Evolutionary conservation across 208 protist species (phyloP).

Genomic region (Naegleria fowleri): DNA sequence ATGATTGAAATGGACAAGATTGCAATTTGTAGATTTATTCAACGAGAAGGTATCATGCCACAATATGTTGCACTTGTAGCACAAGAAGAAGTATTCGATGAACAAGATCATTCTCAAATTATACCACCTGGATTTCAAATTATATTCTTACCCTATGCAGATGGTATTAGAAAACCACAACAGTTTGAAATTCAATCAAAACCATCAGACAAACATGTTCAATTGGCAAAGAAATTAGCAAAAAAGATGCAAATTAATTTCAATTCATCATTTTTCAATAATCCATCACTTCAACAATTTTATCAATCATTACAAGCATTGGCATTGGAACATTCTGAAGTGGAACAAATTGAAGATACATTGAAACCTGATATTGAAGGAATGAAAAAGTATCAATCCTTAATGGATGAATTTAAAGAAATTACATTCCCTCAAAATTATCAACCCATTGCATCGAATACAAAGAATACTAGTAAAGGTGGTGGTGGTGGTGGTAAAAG

Average conservation of each 20-base stretch:
- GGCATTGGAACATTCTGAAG: slow-evolving; percentile 38
- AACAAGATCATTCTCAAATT: not conserved
- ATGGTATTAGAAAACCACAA: slow-evolving; percentile 55
- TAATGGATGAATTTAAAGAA: slow-evolving; percentile 22
- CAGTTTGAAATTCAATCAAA: not conserved
- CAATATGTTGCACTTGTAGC: slow-evolving; percentile 66
- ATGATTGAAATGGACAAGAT: slow-evolving; percentile 53
- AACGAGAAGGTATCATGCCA: slow-evolving; percentile 42
- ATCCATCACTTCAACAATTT: slow-evolving; percentile 63
- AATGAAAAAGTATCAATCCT: slow-evolving; percentile 20
- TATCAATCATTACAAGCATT: slow-evolving; percentile 54
- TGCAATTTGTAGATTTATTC: slow-evolving; percentile 61
- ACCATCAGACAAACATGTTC: slow-evolving; percentile 13
- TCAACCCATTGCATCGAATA: not conserved
- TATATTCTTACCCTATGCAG: slow-evolving; percentile 68
- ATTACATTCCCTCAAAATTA: slow-evolving; percentile 12
- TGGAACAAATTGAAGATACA: slow-evolving; percentile 25
- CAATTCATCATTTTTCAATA: slow-evolving; percentile 54
- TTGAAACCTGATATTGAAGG: slow-evolving; percentile 33
- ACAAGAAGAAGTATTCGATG: slow-evolving; percentile 35
- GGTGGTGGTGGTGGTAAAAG: not conserved
- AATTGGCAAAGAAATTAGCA: slow-evolving; percentile 55
- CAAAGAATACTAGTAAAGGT: slow-evolving; percentile 19
- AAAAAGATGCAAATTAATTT: slow-evolving; percentile 54
- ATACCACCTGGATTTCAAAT: slow-evolving; percentile 60